Evolutionary conservation across 1,284 basidiomycete genomes (phyloP).

Genomic region (Ganoderma resinaceum): DNA sequence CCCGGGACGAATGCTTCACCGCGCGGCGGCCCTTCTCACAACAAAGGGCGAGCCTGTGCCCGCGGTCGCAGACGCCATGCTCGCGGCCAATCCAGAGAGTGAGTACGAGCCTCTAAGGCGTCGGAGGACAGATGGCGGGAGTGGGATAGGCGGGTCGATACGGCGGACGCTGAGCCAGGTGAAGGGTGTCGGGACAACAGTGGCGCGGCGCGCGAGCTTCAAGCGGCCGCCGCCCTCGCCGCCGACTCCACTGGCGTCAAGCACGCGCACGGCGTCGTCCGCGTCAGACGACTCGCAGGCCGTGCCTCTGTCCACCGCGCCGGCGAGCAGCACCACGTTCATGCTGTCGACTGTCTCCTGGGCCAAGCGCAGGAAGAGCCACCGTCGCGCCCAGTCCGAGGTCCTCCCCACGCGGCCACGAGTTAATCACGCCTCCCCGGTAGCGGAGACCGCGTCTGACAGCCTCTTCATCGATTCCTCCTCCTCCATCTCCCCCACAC

Average conservation of each 20-base stretch:
- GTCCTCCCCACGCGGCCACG: constrained; percentile 29
- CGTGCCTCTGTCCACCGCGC: neutral
- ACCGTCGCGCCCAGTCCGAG: constrained; percentile 33
- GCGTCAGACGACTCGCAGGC: constrained; percentile 11
- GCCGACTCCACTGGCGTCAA: constrained; percentile 13
- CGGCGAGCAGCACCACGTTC: constrained; percentile 18
- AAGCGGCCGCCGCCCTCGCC: constrained; percentile 23
- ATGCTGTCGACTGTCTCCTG: constrained; percentile 20
- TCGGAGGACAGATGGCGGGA: constrained; percentile 25
- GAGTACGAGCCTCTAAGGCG: constrained; percentile 21
- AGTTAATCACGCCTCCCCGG: constrained; percentile 21
- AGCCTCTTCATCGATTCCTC: constrained; percentile 14
- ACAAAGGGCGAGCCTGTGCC: constrained; percentile 37
- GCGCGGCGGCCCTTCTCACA: constrained; percentile 36
- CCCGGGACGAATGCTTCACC: constrained; percentile 19
- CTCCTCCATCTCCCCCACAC: constrained; percentile 9
- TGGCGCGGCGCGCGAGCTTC: constrained; percentile 36
- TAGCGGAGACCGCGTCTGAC: constrained; percentile 2
- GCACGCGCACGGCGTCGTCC: constrained; percentile 14
- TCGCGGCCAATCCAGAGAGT: constrained; percentile 19
- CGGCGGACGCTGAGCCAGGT: constrained; percentile 39
- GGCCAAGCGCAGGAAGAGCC: constrained; percentile 28
- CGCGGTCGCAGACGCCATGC: constrained; percentile 31
- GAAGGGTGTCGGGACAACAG: constrained; percentile 33
- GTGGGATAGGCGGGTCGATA: constrained; percentile 36